Percentiles rank a stretch among this genome's conserved stretches.
Evolutionary conservation across 495 filamentous ascomycete genomes (phyloP).

Genomic region (Penicillium arizonense): DNA sequence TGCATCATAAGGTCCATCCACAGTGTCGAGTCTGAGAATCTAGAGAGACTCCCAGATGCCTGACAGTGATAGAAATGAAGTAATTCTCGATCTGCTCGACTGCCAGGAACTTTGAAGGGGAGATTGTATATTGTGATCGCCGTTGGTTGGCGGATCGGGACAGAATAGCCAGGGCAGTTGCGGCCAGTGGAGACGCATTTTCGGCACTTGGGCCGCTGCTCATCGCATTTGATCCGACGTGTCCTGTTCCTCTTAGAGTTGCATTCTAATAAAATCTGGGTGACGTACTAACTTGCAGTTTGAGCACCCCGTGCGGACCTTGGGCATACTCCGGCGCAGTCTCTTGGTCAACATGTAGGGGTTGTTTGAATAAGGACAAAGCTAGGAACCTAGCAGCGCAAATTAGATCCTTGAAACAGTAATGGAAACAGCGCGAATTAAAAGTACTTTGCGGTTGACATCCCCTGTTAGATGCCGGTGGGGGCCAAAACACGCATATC

Average conservation of each 20-base stretch:
- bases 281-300: conserved; percentile 25
- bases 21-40: conserved; percentile 38
- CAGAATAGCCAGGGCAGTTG: conserved; percentile 38
- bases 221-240: conserved; percentile 45
- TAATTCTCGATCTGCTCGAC: conserved; percentile 32
- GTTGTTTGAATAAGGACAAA: too few relatives aligned
- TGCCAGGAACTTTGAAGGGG: conserved; percentile 36
- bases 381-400: too few relatives aligned
- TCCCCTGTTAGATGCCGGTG: too few relatives aligned
- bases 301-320: conserved; percentile 22
- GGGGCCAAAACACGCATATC: too few relatives aligned
- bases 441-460: too few relatives aligned
- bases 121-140: conserved; percentile 26
- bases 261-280: background rate
- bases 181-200: conserved; percentile 35
- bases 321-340: conserved; percentile 21
- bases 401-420: too few relatives aligned
- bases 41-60: conserved; percentile 31
- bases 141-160: background rate
- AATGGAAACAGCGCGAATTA: too few relatives aligned
- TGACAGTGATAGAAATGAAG: conserved; percentile 37
- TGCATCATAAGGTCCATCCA: conserved; percentile 41
- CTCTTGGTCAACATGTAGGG: background rate
- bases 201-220: conserved; percentile 34
- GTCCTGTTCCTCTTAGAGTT: conserved; percentile 17